Evolutionary conservation across 1,284 basidiomycete genomes (phyloP), one percentile per base, ranked within the genome.

Genomic region (Moniliella sp.): DNA sequence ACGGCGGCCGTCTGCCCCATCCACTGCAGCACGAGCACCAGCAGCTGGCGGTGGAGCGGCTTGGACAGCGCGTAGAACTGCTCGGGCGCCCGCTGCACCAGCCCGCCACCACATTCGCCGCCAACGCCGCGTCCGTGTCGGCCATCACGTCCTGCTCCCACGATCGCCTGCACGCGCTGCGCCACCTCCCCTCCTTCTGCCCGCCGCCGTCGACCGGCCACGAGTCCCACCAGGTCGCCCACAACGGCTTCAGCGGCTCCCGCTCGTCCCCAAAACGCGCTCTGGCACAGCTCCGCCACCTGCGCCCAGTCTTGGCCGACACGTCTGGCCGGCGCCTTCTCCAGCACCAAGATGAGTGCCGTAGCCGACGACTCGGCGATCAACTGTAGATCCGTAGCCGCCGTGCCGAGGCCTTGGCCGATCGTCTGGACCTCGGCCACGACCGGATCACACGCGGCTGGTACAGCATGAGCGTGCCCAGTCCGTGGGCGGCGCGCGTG

Each of bases 401-500:
- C n/a, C n/a, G n/a, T n/a, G n/a, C n/a, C n/a, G n/a, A n/a, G n/a
- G n/a, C n/a, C n/a, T 25, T 33, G 3, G 35, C 29, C 21, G 37
- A 33, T 2, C 42, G 35, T 7, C 34, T 36, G 8, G 39, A 94
- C 67, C 61, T 94, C 86, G 5, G 78, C 81, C 30, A 91, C 70
- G 7, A 93, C 75, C 0, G 82, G 65, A 42, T 66, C 60, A 94
- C 83, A 18, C 81, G 78, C 8, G 93, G 86, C 40, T 65, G 58
- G 17, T 43, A 35, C 14, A 72, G 74, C 84, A 97, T 93, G 56
- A 97, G 67, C n/a, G 75, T 71, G 14, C 84, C 86, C 0, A 97
- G 68, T 16, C 79, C 86, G 17, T 74, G 68, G 0, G 75, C 81
- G 0, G 84, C 86, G 33, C 73, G 74, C 38, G 66, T 75, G 31